Conservation (phyloP, 192 early-diverging fungal species). For the Backusella mclennaniae region DNA sequence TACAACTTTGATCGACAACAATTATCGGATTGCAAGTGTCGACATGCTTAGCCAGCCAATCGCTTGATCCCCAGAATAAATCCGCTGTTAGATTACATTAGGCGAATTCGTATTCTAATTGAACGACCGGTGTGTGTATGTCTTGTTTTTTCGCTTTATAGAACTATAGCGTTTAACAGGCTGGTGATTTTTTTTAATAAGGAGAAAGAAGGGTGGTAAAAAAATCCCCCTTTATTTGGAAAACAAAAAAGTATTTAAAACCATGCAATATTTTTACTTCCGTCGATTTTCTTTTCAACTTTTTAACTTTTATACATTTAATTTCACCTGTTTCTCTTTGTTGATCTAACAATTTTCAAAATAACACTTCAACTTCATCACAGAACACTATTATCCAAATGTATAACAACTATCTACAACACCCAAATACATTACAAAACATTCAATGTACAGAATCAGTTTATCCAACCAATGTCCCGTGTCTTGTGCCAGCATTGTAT, state of each 20-base stretch:
- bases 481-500: not conserved
- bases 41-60: not conserved
- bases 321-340: not conserved
- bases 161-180: not conserved
- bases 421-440: not conserved
- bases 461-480: not conserved
- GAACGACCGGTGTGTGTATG: not conserved
- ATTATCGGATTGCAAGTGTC: not conserved
- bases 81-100: not conserved
- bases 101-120: not conserved
- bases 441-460: not conserved
- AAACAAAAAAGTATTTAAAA: not conserved
- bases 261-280: not conserved
- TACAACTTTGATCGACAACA: not conserved
- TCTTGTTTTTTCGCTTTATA: not conserved
- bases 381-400: not conserved
- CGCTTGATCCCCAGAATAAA: not conserved
- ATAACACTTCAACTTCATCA: not conserved
- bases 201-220: not conserved
- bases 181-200: too few relatives aligned
- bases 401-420: not conserved
- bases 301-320: not conserved
- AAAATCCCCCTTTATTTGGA: not conserved
- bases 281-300: not conserved
- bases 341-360: not conserved